Evolutionary conservation across 108 stramenopile species (phyloP), one percentile per base, ranked within the genome.

Genomic region (Phaeodactylum tricornutum): DNA sequence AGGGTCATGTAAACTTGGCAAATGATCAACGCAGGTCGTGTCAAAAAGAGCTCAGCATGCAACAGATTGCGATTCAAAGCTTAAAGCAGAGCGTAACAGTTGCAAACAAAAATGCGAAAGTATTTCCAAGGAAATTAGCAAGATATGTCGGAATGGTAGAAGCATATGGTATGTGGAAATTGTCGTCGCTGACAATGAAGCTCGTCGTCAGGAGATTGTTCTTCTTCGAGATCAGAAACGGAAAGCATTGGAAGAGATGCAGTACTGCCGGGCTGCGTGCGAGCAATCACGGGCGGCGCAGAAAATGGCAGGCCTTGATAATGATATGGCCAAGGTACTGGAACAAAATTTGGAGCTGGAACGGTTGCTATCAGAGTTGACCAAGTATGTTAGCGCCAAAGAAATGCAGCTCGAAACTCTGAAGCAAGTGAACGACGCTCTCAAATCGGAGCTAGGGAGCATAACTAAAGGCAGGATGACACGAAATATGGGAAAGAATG

Each of bases 391-490:
- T 2, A 50, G 66, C 36, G 87, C 87, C 22, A 80, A 89, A 57
- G 76, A 83, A 30, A 75, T 78, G 79, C 87, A 89, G 50, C 53
- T 89, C 24, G 67, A 71, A 35, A 85, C 87, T 12, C 53, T 89
- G 62, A 80, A 69, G 48, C 64, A 73, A 47, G 74, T 89, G 12
- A 89, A 85, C 53, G 62, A 70, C 31, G 75, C 79, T 1, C 55
- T 85, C 4, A 47, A 64, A 27, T 43, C 61, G 46, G 81, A 88
- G 40, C 56, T 75, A 29, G 60, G 60, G 22, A 29, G 39, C 14
- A 47, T 74, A 26, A 64, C 74, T 2, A 28, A 70, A 40, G 57
- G 60, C 35, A 69, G 50, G 22, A 50, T 75, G 39, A 47, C n/a
- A n/a, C n/a, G n/a, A n/a, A n/a, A n/a, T n/a, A n/a, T n/a, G n/a